Evolutionary conservation across 306 rosid genomes (phyloP).

Genomic region (Malus sylvestris): DNA sequence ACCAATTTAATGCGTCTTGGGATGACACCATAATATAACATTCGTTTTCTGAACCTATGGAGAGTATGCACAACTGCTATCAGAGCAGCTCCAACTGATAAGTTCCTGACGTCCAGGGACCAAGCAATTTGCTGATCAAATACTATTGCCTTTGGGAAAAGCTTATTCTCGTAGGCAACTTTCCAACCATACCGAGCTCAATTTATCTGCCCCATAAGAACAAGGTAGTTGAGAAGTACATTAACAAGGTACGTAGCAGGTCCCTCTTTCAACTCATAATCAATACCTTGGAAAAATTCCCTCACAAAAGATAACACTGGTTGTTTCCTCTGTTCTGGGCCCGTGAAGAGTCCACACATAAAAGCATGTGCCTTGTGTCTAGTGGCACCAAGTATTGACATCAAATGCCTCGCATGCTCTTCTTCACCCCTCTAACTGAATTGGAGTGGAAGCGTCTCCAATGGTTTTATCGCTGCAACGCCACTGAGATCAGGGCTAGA

Average conservation of each 20-base stretch:
- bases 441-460: constrained; percentile 61
- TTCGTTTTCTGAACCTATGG: constrained; percentile 91
- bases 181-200: constrained; percentile 92
- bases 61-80: constrained; percentile 86
- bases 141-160: constrained; percentile 92
- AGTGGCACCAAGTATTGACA: constrained; percentile 81
- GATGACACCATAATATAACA: constrained; percentile 81
- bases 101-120: constrained; percentile 93
- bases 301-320: constrained; percentile 78
- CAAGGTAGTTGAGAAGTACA: constrained; percentile 89
- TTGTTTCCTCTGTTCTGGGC: constrained; percentile 79
- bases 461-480: constrained; percentile 37
- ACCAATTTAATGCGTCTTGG: constrained; percentile 90
- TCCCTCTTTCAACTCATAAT: constrained; percentile 93
- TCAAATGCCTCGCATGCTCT: constrained; percentile 74
- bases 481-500: background rate
- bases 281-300: constrained; percentile 80
- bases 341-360: constrained; percentile 86
- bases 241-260: constrained; percentile 82
- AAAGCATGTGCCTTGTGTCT: constrained; percentile 79
- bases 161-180: constrained; percentile 91
- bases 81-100: constrained; percentile 90
- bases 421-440: background rate
- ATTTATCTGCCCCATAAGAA: constrained; percentile 94
- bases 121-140: constrained; percentile 96